Percentiles rank a stretch among this genome's conserved stretches.
Conservation (phyloP, 495 filamentous ascomycete species). For the Amniculicola lignicola region DNA sequence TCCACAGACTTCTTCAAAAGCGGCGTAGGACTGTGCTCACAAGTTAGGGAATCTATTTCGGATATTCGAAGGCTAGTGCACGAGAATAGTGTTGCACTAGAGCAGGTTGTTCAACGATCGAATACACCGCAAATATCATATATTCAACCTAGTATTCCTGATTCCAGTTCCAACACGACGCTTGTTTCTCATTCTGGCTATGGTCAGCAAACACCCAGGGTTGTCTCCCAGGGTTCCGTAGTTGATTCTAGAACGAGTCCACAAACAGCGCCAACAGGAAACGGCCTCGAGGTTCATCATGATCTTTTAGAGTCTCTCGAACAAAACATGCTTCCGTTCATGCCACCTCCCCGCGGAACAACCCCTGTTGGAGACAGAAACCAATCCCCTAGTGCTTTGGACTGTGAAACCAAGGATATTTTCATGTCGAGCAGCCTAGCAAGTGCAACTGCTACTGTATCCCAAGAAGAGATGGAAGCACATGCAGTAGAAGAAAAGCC, state of each 20-base stretch:
- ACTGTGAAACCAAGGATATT: not conserved
- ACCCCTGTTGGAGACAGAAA: not conserved
- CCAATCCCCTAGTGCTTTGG: not conserved
- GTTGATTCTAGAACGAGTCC: not conserved
- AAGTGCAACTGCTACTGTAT: not conserved
- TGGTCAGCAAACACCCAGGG: not conserved
- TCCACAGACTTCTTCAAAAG: not conserved
- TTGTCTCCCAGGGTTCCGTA: not conserved
- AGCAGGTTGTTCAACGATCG: constrained; percentile 6
- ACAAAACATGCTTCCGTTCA: constrained; percentile 16
- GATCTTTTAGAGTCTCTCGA: constrained; percentile 16
- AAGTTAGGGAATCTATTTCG: constrained; percentile 17
- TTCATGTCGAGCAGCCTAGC: not conserved
- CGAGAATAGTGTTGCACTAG: constrained; percentile 14
- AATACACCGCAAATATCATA: constrained; percentile 7
- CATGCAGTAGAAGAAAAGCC: constrained; percentile 19
- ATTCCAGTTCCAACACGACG: not conserved
- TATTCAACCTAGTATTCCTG: not conserved
- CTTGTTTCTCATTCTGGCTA: not conserved
- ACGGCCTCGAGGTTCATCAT: not conserved
- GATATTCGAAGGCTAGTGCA: constrained; percentile 19
- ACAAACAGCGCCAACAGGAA: not conserved
- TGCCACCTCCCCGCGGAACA: constrained; percentile 11
- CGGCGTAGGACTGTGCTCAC: not conserved
- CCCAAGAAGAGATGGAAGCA: not conserved